Base-by-base conservation (phyloP, 2,329 filamentous ascomycete species). In the Dothistroma septosporum region DNA sequence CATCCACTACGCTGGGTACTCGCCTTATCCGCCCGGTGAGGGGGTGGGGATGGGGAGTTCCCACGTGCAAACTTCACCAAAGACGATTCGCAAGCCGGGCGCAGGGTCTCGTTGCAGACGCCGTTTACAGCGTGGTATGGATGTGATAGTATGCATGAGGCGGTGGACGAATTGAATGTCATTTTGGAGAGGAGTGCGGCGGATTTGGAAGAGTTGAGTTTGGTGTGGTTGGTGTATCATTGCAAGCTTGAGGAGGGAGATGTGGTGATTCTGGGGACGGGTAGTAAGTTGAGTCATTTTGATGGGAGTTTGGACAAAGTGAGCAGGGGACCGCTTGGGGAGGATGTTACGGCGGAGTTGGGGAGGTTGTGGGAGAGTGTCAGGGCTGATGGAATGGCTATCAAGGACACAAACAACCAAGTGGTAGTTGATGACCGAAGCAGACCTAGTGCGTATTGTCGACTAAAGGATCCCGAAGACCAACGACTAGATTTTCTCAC, bases 161-260 rank as follows among this genome's bases (percentile, higher is more conserved):
- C 76, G 11, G 59, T 81, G 47, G 76, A 77, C 50, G 60, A 73
- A 10, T 57, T 79, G 41, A 66, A 73, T 53, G 59, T 68, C 2
- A 67, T 69, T 28, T 66, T 71, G 0, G 66, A 67, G 63, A 76
- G 75, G 65, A 70, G 77, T 61, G 70, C 71, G 1, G 22, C 81
- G 31, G 76, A 73, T 0, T 66, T 76, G 61, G 70, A 73, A 0
- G 77, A 80, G 63, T 70, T 73, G 60, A 76, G 76, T 1, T 59
- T 80, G 56, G 62, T 78, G 22, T 81, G 79, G 79, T 65, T 75
- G 19, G 64, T 67, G 2, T 75, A 80, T 68, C 78, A 81, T 61
- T 77, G 72, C 3, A 35, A 61, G 19, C 53, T 77, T 41, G 66
- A 65, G n/a, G 50, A 66, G 7, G 68, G 66, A 0, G 75, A 77